Base-by-base conservation (phyloP, 192 early-diverging fungal species). In the Radiomyces spectabilis region DNA sequence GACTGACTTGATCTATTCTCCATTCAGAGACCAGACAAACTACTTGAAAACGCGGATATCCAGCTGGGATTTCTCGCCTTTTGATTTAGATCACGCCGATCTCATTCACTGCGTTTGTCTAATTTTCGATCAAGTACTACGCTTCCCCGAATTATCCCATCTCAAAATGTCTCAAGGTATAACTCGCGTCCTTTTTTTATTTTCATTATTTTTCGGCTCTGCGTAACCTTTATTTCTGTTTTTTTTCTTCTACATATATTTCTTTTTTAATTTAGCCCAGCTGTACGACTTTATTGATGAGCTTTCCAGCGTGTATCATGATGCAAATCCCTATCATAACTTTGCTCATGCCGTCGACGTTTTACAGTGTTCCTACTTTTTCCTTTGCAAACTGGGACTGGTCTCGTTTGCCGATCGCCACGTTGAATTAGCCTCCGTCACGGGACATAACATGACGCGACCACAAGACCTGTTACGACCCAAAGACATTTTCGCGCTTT, bases 331-430 rank as follows among this genome's bases (percentile, higher is more conserved):
- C 5, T 95, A 93, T 62, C 95, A 98, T 73, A 98, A 98, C 73
- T 89, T 92, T 68, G 78, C 83, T 18, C 95, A 98, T 66, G 95
- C 93, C 1, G 84, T 94, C 5, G 95, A 98, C 66, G 95, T 98
- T 15, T 68, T 87, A 15, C 93, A 96, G 59, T 82, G 85, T 42
- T 89, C 91, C 37, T 87, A 87, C 64, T 94, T 84, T 66, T 88
- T 88, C 41, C 64, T 89, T 40, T 83, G 83, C 59, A 63, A 75
- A 27, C 72, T 87, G 49, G 84, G 80, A 9, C 53, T 87, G 15
- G 41, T 76, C 10, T 21, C 40, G 7, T 41, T 45, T 9, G 38
- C 45, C 19, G 69, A 71, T 25, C 51, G 51, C 1, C n/a, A n/a
- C n/a, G n/a, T n/a, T n/a, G 30, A 55, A 30, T 38, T 19, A 15